A percentile compares a stretch with the other conserved stretches of the same genome.
phyloP scores from a whole-genome alignment of 305 asterid genomes.

The Fraxinus ornus region DNA sequence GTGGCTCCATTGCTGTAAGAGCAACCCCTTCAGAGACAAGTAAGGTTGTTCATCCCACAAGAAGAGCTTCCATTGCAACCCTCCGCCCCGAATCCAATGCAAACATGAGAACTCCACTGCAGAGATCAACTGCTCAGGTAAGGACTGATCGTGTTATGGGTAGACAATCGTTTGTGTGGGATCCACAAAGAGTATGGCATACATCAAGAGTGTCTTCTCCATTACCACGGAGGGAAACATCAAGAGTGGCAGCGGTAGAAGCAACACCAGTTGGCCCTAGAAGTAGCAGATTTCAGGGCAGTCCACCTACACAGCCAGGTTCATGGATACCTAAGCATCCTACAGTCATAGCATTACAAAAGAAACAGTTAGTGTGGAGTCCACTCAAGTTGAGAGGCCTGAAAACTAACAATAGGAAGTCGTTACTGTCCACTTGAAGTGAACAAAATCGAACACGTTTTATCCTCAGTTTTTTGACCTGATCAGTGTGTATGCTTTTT shows the following conservation, averaged over 20 bases:
- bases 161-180: slow-evolving; percentile 76
- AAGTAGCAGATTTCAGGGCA: slow-evolving; percentile 73
- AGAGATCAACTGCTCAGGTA: slow-evolving; percentile 27
- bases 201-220: slow-evolving; percentile 69
- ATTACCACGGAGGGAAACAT: slow-evolving; percentile 33
- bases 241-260: slow-evolving; percentile 21
- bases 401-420: slow-evolving; percentile 56
- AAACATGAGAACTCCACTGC: slow-evolving; percentile 38
- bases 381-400: slow-evolving; percentile 63
- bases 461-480: neutral
- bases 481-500: neutral
- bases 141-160: slow-evolving; percentile 46
- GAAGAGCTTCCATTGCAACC: slow-evolving; percentile 69
- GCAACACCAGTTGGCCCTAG: slow-evolving; percentile 51
- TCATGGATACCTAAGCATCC: slow-evolving; percentile 94
- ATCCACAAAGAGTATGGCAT: slow-evolving; percentile 70
- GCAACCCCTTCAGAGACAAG: slow-evolving; percentile 40
- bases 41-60: slow-evolving; percentile 55
- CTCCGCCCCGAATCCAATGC: slow-evolving; percentile 38
- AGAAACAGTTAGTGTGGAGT: slow-evolving; percentile 87
- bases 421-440: slow-evolving; percentile 35
- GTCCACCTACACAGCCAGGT: slow-evolving; percentile 58
- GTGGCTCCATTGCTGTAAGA: slow-evolving; percentile 65
- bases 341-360: slow-evolving; percentile 79
- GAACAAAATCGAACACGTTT: neutral